These are phyloP conservation scores for Plicaturopsis crispa DNA, from an alignment of 768 basidiomycete species.

Conservation along the genomic window DNA sequence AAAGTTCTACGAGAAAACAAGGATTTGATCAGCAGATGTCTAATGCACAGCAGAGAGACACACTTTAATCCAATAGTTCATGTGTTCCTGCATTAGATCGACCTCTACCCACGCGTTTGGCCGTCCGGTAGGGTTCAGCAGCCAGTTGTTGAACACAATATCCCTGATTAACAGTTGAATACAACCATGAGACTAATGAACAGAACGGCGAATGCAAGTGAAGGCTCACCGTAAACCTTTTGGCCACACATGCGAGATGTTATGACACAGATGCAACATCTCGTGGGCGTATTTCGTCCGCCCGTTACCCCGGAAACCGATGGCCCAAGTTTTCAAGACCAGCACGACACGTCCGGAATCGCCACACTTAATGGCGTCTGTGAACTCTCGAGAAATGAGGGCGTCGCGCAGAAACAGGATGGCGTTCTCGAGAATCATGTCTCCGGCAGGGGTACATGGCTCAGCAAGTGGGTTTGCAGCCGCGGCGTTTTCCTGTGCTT, in stretches of 20 bases:
- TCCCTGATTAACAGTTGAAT: constrained; percentile 13
- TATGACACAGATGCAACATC: constrained; percentile 20
- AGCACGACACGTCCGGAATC: constrained; percentile 23
- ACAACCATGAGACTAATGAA: neutral
- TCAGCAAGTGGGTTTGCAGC: neutral
- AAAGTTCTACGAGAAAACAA: constrained; percentile 1
- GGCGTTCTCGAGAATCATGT: constrained; percentile 22
- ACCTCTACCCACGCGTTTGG: constrained; percentile 18
- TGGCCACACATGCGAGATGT: constrained; percentile 18
- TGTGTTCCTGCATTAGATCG: constrained; percentile 26
- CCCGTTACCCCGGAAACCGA: constrained; percentile 23
- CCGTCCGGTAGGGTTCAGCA: constrained; percentile 23
- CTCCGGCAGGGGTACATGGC: constrained; percentile 9
- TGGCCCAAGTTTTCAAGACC: constrained; percentile 19
- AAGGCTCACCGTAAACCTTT: constrained; percentile 12
- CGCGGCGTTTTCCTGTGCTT: neutral
- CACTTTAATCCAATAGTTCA: constrained; percentile 27
- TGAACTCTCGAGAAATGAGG: constrained; percentile 17
- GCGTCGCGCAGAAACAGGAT: constrained; percentile 22
- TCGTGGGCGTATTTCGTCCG: constrained; percentile 25
- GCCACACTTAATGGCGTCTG: constrained; percentile 22
- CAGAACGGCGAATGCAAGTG: neutral
- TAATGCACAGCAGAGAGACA: neutral
- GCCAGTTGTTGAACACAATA: constrained; percentile 23
- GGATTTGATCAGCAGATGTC: neutral